Percentiles rank a stretch among this genome's conserved stretches.
phyloP scores from a whole-genome alignment of 257 asterid genomes.

The Rhazya stricta region DNA sequence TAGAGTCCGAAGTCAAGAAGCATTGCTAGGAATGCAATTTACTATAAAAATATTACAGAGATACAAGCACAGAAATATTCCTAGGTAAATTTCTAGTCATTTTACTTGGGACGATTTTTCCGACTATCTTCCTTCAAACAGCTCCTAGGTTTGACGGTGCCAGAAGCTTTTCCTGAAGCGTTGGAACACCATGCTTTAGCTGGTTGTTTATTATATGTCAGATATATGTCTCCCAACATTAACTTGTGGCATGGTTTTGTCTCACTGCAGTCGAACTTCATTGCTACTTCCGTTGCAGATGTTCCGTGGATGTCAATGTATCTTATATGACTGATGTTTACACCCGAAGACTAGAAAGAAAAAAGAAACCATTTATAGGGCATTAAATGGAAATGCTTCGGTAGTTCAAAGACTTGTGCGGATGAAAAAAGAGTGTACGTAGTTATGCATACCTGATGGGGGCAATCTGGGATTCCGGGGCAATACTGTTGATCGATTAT shows the following conservation, averaged over 20 bases:
- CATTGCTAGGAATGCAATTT: too few relatives aligned
- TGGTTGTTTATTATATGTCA: background rate
- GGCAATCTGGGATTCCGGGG: background rate
- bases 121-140: background rate
- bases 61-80: background rate
- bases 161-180: background rate
- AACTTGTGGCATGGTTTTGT: background rate
- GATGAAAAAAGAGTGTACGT: too few relatives aligned
- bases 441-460: background rate
- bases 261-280: conserved; percentile 4
- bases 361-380: too few relatives aligned
- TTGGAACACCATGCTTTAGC: background rate
- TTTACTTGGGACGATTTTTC: background rate
- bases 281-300: conserved; percentile 5
- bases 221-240: background rate
- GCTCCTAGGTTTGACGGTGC: background rate
- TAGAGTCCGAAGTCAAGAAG: too few relatives aligned
- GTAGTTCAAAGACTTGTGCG: background rate
- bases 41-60: too few relatives aligned
- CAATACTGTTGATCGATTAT: conserved; percentile 8
- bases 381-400: background rate
- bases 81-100: background rate
- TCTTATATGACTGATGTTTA: background rate
- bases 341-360: background rate
- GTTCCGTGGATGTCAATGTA: background rate